Base-by-base conservation (phyloP, 1,284 basidiomycete species). In the Pterulicium gracile region DNA sequence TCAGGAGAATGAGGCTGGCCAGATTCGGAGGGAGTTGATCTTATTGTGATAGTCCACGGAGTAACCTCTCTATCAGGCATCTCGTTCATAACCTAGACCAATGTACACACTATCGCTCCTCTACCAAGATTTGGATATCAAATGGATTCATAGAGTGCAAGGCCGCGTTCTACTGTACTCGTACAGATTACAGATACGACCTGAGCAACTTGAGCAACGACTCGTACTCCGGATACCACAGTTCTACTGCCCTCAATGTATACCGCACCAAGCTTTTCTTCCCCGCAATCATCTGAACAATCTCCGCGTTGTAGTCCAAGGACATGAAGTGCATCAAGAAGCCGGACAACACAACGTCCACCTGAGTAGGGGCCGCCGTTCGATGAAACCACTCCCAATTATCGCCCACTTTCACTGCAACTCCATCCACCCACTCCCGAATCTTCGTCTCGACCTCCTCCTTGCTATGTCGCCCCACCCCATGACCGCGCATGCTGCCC, bases 1-100 rank as follows among this genome's bases (percentile, higher is more conserved):
- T 95, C 54, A 73, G 91, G 41, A 68, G 72, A 59, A 67, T 78
- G 55, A 70, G 91, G 44, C 62, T 94, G 53, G 91, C 86, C 10
- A 75, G 77, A 53, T 94, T 94, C 58, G 81, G 77, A 24, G 65
- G 36, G n/a, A n/a, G n/a, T n/a, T n/a, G n/a, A n/a, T n/a, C n/a
- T n/a, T n/a, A n/a, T n/a, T n/a, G n/a, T n/a, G n/a, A n/a, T n/a
- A n/a, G n/a, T n/a, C n/a, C n/a, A n/a, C n/a, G n/a, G n/a, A n/a
- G n/a, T n/a, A n/a, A n/a, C n/a, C n/a, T n/a, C n/a, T n/a, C n/a
- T n/a, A n/a, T n/a, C n/a, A n/a, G n/a, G n/a, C n/a, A n/a, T n/a
- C n/a, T n/a, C n/a, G n/a, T n/a, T n/a, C n/a, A n/a, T n/a, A n/a
- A n/a, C n/a, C n/a, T n/a, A n/a, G n/a, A n/a, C n/a, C n/a, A n/a